Evolutionary conservation across 2,329 filamentous ascomycete species (phyloP).

Genomic region (Cephalotrichum gorgonifer): DNA sequence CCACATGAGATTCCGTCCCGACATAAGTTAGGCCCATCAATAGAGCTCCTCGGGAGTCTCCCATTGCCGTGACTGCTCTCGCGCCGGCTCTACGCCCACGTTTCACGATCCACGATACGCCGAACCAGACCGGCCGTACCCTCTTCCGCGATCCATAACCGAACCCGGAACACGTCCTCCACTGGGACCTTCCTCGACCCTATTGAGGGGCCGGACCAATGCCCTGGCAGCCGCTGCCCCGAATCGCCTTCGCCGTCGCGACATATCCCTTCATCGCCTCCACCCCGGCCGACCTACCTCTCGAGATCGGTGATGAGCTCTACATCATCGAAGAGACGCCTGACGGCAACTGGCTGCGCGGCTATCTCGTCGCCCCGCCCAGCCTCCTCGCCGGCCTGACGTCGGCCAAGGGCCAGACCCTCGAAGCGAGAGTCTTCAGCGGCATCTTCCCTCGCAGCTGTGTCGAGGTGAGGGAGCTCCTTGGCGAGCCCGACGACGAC

Average conservation of each 20-base stretch:
- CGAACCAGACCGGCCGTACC: too few species aligned
- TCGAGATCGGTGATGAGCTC: conserved; percentile 95
- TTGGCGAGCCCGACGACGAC: conserved; percentile 59
- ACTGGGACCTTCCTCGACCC: neutral
- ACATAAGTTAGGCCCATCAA: too few species aligned
- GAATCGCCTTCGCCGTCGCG: conserved; percentile 96
- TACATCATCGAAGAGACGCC: conserved; percentile 98
- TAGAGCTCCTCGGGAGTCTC: too few species aligned
- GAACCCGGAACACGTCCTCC: neutral
- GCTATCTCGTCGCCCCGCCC: conserved; percentile 89
- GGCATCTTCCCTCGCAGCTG: conserved; percentile 94
- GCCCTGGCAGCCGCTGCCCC: conserved; percentile 95
- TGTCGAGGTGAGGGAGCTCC: conserved; percentile 86
- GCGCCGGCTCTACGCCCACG: too few species aligned
- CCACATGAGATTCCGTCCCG: too few species aligned
- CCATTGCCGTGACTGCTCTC: too few species aligned
- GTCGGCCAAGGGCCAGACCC: conserved; percentile 79
- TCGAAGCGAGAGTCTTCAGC: conserved; percentile 95
- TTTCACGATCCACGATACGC: too few species aligned
- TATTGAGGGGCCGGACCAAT: conserved; percentile 34
- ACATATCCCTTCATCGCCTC: conserved; percentile 86
- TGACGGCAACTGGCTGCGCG: conserved; percentile 85
- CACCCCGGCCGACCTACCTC: conserved; percentile 79
- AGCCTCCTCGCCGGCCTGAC: conserved; percentile 87
- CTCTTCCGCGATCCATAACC: neutral